These are phyloP conservation scores for Suhomyces maxii DNA, from an alignment of 1,139 yeast genomes.

Conservation along the genomic window DNA sequence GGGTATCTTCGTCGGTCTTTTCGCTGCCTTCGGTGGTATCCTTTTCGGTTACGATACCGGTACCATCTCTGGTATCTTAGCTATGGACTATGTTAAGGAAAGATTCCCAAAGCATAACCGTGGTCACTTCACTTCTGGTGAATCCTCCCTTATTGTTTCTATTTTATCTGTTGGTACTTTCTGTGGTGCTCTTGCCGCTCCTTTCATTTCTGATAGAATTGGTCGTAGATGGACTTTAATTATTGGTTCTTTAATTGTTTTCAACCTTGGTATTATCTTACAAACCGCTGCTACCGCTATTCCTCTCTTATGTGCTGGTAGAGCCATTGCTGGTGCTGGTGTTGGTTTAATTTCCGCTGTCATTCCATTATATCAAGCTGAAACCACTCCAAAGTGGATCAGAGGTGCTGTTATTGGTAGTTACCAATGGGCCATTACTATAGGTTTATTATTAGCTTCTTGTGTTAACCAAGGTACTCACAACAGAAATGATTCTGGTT, in stretches of 20 bases:
- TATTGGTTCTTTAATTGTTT: conserved; percentile 50
- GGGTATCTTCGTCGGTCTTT: conserved; percentile 48
- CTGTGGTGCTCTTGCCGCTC: conserved; percentile 61
- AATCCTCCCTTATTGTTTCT: conserved; percentile 61
- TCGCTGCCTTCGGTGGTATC: conserved; percentile 65
- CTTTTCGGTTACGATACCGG: conserved; percentile 80
- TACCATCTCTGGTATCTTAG: conserved; percentile 75
- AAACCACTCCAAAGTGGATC: conserved; percentile 65
- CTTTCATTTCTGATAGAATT: conserved; percentile 53
- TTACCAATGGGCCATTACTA: conserved; percentile 66
- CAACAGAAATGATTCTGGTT: conserved; percentile 48
- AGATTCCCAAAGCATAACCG: conserved; percentile 44
- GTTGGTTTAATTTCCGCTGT: conserved; percentile 66
- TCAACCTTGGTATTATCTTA: conserved; percentile 59
- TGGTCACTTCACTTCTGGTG: conserved; percentile 44
- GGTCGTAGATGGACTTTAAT: conserved; percentile 63
- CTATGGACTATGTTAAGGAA: conserved; percentile 60
- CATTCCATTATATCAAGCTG: conserved; percentile 66
- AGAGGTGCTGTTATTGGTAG: conserved; percentile 69
- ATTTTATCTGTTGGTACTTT: conserved; percentile 75
- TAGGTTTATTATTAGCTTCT: conserved; percentile 60
- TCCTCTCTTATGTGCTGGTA: conserved; percentile 44
- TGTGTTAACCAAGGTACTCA: conserved; percentile 63
- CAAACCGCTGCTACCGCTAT: conserved; percentile 58
- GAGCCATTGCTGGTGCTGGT: conserved; percentile 63